These are phyloP conservation scores for Dothistroma pini DNA, from an alignment of 2,329 filamentous ascomycete genomes.

Conservation along the genomic window DNA sequence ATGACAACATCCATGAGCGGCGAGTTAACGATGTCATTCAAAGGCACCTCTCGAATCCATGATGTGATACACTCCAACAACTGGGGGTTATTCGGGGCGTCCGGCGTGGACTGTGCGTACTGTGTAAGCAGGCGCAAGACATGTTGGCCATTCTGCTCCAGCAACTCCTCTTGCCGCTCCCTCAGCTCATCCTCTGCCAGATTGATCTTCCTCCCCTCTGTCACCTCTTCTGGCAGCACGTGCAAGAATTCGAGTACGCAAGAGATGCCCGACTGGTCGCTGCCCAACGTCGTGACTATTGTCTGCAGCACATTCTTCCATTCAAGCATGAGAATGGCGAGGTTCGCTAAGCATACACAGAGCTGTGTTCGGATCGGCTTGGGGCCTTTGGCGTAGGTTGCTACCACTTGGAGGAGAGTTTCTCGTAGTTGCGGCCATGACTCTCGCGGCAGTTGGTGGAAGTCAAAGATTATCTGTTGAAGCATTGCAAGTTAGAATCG, in stretches of 20 bases:
- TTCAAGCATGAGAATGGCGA: constrained; percentile 92
- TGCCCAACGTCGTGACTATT: constrained; percentile 74
- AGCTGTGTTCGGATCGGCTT: constrained; percentile 78
- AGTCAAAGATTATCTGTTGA: constrained; percentile 86
- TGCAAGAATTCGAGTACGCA: constrained; percentile 94
- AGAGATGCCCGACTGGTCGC: constrained; percentile 72
- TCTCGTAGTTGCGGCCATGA: constrained; percentile 74
- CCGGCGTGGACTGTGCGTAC: constrained; percentile 89
- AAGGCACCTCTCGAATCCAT: constrained; percentile 90
- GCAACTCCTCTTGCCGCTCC: constrained; percentile 78
- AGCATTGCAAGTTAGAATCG: constrained; percentile 11
- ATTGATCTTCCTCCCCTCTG: constrained; percentile 98
- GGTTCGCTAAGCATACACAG: constrained; percentile 87
- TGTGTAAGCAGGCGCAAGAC: constrained; percentile 83
- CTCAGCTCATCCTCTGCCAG: constrained; percentile 95
- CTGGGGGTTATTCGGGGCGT: constrained; percentile 80
- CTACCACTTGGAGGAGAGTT: constrained; percentile 77
- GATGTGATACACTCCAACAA: constrained; percentile 94
- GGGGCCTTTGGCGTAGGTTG: constrained; percentile 75
- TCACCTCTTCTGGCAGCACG: constrained; percentile 97
- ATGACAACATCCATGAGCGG: constrained; percentile 79
- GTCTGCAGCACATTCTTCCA: constrained; percentile 91
- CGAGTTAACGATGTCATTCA: constrained; percentile 77
- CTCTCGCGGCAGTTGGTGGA: constrained; percentile 76
- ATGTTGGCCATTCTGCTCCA: constrained; percentile 84